Evolutionary conservation across 306 rosid genomes (phyloP), one percentile per base, ranked within the genome.

Genomic region (Neltuma alba): DNA sequence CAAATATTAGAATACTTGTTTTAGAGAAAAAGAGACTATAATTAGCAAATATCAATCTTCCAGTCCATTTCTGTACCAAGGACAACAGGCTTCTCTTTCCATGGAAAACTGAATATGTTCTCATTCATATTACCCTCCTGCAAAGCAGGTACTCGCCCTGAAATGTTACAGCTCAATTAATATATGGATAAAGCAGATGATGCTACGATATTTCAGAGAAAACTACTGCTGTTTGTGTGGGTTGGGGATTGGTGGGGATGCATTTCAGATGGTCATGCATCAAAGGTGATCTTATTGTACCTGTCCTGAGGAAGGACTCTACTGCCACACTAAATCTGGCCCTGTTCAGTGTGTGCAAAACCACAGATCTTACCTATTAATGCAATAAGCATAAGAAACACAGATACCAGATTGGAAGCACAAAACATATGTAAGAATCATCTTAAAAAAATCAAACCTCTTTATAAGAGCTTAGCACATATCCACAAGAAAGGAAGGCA

Each of bases 241-340:
- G 42, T 23, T 40, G 74, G 13, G 52, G 6, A n/a, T 48, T 45
- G 63, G 60, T 31, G 2, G 72, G 2, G 4, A 23, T 44, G 14
- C 3, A 2, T 21, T 65, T 63, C 64, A 72, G 31, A 75, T 74
- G 68, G 65, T 70, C 63, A 78, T 41, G 79, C 76, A 70, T 82
- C 79, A 75, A 84, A 21, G 66, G 36, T 44, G 63, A 64, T 69
- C 64, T 45, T 57, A 28, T 58, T 75, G 31, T 78, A 96, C 99
- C 99, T 93, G 99, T 91, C 78, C 85, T 88, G 70, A 93, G 89
- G 86, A 96, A 96, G 52, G 92, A 86, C 31, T 96, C 97, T 25
- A 96, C 97, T 28, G 98, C 97, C 80, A 93, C 94, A 41, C 86
- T 80, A 88, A 96, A 96, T 87, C 99, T 91, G 45, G 96, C 97